These are phyloP conservation scores for Stagonosporopsis rhizophila DNA, from an alignment of 2,329 filamentous ascomycete species.

Conservation along the genomic window DNA sequence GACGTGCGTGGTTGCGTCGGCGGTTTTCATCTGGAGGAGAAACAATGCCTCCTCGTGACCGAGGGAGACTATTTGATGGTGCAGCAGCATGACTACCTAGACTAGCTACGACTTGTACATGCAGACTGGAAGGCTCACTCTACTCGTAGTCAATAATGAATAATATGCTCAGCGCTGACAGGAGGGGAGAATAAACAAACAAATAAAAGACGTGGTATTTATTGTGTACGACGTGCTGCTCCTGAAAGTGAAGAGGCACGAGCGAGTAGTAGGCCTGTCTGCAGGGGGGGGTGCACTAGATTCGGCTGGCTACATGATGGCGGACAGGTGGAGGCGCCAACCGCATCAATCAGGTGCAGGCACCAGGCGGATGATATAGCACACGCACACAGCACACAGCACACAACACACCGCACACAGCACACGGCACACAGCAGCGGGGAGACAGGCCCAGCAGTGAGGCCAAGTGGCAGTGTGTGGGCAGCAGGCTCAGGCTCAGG, in stretches of 20 bases:
- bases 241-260: slow-evolving; percentile 7
- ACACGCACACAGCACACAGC: background rate
- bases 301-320: slow-evolving; percentile 9
- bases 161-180: too few relatives aligned
- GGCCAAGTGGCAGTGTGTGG: too few relatives aligned
- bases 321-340: slow-evolving; percentile 5
- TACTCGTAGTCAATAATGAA: slow-evolving; percentile 2
- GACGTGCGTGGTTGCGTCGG: slow-evolving; percentile 64
- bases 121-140: background rate
- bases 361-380: background rate
- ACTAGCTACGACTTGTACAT: too few relatives aligned
- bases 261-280: background rate
- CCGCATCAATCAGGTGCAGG: background rate
- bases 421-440: background rate
- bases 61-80: too few relatives aligned
- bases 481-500: too few relatives aligned
- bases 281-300: slow-evolving; percentile 5
- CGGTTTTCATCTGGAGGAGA: slow-evolving; percentile 67
- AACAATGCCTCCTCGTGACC: slow-evolving; percentile 32
- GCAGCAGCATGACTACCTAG: background rate
- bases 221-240: slow-evolving; percentile 3
- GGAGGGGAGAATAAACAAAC: background rate
- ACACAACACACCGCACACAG: too few relatives aligned
- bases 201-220: background rate
- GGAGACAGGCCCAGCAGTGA: background rate